A percentile compares a stretch with the other conserved stretches of the same genome.
These are phyloP conservation scores for Chlorella vulgaris DNA, from an alignment of 139 green algal genomes.

Conservation along the genomic window DNA sequence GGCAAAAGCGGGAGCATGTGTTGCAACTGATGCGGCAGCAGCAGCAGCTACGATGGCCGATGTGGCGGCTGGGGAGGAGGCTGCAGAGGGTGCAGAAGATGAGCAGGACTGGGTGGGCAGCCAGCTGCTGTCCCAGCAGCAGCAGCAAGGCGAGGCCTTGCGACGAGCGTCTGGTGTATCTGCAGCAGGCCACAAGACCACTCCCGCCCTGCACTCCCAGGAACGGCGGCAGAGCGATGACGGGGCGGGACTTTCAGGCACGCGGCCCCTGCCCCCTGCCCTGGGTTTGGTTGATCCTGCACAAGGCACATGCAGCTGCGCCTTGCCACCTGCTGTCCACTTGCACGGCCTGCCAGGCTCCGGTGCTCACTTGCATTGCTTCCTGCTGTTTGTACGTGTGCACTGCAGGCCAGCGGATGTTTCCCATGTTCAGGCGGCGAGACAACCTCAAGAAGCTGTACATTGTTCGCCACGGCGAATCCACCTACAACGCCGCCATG, in stretches of 20 bases:
- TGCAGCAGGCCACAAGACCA: conserved; percentile 1
- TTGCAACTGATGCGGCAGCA: not conserved
- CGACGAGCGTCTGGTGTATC: conserved; percentile 5
- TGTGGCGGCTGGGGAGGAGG: no score
- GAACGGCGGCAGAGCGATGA: conserved; percentile 35
- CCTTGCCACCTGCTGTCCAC: not conserved
- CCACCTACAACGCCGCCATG: conserved; percentile 63
- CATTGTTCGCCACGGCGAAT: conserved; percentile 71
- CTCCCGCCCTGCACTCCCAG: conserved; percentile 34
- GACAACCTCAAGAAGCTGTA: conserved; percentile 36
- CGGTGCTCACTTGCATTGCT: no score
- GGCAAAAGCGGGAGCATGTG: not conserved
- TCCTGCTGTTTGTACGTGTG: no score
- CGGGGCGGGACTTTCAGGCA: not conserved
- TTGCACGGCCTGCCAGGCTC: no score
- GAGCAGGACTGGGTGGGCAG: not conserved
- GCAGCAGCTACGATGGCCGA: no score
- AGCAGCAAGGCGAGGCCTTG: not conserved
- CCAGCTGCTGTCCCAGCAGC: conserved; percentile 11
- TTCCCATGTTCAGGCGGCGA: conserved; percentile 19
- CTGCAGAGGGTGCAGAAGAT: not conserved
- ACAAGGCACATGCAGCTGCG: no score
- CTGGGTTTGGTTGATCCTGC: no score
- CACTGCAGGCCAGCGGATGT: conserved; percentile 20
- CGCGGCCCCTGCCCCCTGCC: no score